Evolutionary conservation across 2,329 filamentous ascomycete species (phyloP).

Genomic region (Zasmidium citrigriseum): DNA sequence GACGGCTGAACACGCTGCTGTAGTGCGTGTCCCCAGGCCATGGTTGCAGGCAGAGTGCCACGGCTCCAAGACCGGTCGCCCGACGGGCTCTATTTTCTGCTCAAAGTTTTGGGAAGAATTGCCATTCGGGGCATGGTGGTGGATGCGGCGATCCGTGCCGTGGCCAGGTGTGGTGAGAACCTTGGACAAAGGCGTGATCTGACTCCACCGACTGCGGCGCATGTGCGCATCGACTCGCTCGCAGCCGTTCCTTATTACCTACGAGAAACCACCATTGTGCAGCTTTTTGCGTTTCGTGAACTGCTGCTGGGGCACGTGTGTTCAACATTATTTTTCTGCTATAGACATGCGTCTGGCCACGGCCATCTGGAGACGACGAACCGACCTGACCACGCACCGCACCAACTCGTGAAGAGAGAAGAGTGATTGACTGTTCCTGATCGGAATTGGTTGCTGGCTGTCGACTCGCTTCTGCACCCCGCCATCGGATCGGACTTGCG

Average conservation of each 20-base stretch:
- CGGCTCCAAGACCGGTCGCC: neutral
- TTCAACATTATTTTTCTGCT: neutral
- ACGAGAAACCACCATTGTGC: neutral
- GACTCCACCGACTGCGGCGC: neutral
- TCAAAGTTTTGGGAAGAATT: neutral
- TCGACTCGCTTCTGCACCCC: slow-evolving; percentile 9
- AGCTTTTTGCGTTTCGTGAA: neutral
- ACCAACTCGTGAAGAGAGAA: slow-evolving; percentile 25
- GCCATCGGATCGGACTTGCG: neutral
- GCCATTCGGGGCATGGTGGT: neutral
- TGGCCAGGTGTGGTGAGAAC: neutral
- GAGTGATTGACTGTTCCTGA: too few species aligned
- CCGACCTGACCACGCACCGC: slow-evolving; percentile 15
- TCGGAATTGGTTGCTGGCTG: too few species aligned
- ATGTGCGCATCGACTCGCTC: neutral
- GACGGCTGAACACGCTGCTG: neutral
- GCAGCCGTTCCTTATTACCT: neutral
- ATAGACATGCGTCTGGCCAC: slow-evolving; percentile 11
- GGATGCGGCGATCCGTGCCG: neutral
- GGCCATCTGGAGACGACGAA: slow-evolving; percentile 1
- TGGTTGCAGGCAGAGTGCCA: neutral
- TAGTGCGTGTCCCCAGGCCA: neutral
- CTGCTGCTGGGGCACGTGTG: neutral
- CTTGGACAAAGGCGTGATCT: neutral
- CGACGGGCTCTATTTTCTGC: neutral